Conservation (phyloP, 176 grass and related monocot species). For the Guadua angustifolia region DNA sequence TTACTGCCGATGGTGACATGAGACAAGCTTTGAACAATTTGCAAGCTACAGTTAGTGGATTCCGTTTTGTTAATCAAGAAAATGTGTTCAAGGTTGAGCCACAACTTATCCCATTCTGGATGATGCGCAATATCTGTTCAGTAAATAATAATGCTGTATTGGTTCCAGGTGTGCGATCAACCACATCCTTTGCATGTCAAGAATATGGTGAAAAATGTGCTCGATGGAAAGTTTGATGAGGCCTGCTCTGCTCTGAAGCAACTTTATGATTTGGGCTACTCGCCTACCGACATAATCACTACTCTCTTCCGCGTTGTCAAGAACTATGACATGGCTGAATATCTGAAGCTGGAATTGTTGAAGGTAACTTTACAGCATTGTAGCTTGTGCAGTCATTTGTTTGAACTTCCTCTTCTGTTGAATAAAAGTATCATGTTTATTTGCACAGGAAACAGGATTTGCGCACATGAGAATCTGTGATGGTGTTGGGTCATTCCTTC, state of each 20-base stretch:
- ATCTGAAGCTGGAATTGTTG: slow-evolving; percentile 87
- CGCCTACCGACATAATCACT: slow-evolving; percentile 92
- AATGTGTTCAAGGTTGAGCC: slow-evolving; percentile 83
- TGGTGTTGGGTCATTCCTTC: slow-evolving; percentile 90
- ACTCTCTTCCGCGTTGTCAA: slow-evolving; percentile 92
- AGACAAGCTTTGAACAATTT: slow-evolving; percentile 96
- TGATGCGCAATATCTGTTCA: slow-evolving; percentile 14
- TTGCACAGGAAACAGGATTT: slow-evolving; percentile 81
- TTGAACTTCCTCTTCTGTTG: not conserved
- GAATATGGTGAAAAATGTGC: slow-evolving; percentile 88
- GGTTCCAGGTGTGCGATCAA: slow-evolving; percentile 77
- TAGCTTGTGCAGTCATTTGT: not conserved
- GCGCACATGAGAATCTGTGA: slow-evolving; percentile 98
- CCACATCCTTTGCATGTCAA: slow-evolving; percentile 92
- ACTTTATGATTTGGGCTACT: slow-evolving; percentile 92
- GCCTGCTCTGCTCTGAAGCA: slow-evolving; percentile 78
- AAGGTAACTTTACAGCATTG: slow-evolving; percentile 59
- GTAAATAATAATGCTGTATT: slow-evolving; percentile 21
- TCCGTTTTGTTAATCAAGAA: slow-evolving; percentile 92
- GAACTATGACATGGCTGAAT: slow-evolving; percentile 97
- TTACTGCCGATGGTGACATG: slow-evolving; percentile 99
- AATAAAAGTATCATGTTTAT: slow-evolving; percentile 29
- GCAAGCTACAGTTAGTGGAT: slow-evolving; percentile 92
- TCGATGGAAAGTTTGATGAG: slow-evolving; percentile 84
- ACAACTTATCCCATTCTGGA: not conserved